Conservation (phyloP, 148 eudicot species). For the Talinum fruticosum region DNA sequence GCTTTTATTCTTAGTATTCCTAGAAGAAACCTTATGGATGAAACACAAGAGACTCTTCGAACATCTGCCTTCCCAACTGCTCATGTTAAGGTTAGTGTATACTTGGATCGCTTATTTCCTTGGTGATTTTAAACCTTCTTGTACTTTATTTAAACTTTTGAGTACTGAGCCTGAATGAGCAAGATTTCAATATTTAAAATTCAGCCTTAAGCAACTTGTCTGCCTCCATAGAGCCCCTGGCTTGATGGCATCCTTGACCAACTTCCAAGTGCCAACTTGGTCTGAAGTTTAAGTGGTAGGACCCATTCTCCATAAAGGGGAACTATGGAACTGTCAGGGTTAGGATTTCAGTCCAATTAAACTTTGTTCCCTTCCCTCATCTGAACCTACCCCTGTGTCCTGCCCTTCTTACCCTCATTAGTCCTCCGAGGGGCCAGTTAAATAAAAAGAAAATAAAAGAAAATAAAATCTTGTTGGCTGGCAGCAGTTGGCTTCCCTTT, state of each 20-base stretch:
- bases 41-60: slow-evolving; percentile 79
- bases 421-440: neutral
- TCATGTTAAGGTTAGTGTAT: slow-evolving; percentile 54
- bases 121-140: neutral
- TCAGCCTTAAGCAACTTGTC: neutral
- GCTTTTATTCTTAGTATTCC: slow-evolving; percentile 67
- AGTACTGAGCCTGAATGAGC: neutral
- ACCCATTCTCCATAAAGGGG: no score
- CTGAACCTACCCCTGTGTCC: no score
- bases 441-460: neutral
- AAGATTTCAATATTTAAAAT: neutral
- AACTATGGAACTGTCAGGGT: no score
- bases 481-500: neutral
- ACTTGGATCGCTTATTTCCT: neutral
- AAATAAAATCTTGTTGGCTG: neutral
- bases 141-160: neutral
- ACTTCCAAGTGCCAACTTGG: neutral
- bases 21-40: slow-evolving; percentile 50
- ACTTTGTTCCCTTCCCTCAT: no score
- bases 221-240: neutral
- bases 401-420: no score
- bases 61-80: slow-evolving; percentile 67
- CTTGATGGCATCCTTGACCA: neutral
- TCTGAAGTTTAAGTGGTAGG: neutral
- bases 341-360: no score